Evolutionary conservation across 164 flowering plant species (phyloP), one percentile per base, ranked within the genome.

Genomic region (Taxillus chinensis): DNA sequence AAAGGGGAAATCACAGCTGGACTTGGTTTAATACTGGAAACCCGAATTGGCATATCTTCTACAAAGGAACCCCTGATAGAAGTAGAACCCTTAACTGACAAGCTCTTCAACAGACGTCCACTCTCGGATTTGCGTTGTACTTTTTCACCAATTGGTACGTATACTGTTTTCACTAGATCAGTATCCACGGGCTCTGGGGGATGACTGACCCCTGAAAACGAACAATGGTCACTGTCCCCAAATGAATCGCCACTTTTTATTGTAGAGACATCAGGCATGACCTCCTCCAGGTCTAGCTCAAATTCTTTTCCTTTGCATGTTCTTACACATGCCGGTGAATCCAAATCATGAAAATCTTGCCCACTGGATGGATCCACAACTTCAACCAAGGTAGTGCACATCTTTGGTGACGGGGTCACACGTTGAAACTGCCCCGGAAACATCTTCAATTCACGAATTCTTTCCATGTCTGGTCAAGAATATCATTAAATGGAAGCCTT

Each of bases 151-250:
- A 85, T 77, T 10, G 92, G 80, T 17, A 83, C 84, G 68, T 78
- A 85, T 10, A 89, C 85, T 0, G 87, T 75, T 60, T 73, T 81
- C 82, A 86, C 83, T 55, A 73, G 68, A 79, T 89, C 86, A 9
- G 69, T 80, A 60, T 89, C 96, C 56, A 82, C 75, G n/a, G 96
- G 96, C 57, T 89, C 96, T 6, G 85, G 89, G 16, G 96, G 96
- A 66, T 89, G 96, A 75, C 92, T 85, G 37, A 74, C 96, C 57
- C 96, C 96, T 60, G 82, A 71, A 56, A 89, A 89, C 41, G 86
- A 83, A 64, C 73, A 72, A 55, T 82, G 74, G 9, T 80, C 78
- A 59, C 73, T 77, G 54, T 89, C 96, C 46, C 85, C 92, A 57
- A 74, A 71, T 12, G 78, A 79, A 69, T 80, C 83, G 37, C 63